Evolutionary conservation across 805 yeast species (phyloP), one percentile per base, ranked within the genome.

Genomic region (Lipomyces lipofer): DNA sequence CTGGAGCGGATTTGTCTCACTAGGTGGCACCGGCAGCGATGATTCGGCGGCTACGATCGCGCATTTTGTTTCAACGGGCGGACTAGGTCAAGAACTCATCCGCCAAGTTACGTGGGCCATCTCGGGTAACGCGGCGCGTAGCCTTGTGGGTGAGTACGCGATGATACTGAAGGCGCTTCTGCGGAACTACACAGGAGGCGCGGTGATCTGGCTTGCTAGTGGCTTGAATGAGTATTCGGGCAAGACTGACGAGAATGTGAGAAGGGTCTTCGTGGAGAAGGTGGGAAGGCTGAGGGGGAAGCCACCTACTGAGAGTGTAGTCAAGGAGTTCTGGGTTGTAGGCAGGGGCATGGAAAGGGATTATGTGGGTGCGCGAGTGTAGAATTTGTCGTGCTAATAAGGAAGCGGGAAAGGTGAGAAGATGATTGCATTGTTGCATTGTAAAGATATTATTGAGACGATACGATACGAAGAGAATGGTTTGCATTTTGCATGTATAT

Each of bases 1-100:
- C 60, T 85, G 90, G 89, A 36, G 27, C n/a, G 32, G 28, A 5
- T 13, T 27, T 42, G 30, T 25, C n/a, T 8, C 19, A 17, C 17
- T 36, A 10, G 38, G 46, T 17, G 28, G 43, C 32, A 33, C 33
- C 29, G 24, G 10, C 35, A 24, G 33, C 12, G 47, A 28, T 3
- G 46, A 29, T 10, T 44, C 42, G 13, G 15, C 40, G n/a, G n/a
- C 27, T 7, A 33, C 43, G 10, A 15, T 15, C n/a, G 42, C 33
- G 12, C 45, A 15, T 19, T 25, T 25, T 6, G 25, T 47, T 10
- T 35, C 43, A n/a, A 28, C 46, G 10, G 43, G 36, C 13, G 24
- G 21, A 19, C 28, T 46, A 5, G 55, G 48, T 8, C 27, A 27
- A 10, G 15, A 9, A 5, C 38, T 53, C 8, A 33, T 56, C 19